phyloP scores from a whole-genome alignment of 2,329 filamentous ascomycete species.

The Verticillium dahliae region DNA sequence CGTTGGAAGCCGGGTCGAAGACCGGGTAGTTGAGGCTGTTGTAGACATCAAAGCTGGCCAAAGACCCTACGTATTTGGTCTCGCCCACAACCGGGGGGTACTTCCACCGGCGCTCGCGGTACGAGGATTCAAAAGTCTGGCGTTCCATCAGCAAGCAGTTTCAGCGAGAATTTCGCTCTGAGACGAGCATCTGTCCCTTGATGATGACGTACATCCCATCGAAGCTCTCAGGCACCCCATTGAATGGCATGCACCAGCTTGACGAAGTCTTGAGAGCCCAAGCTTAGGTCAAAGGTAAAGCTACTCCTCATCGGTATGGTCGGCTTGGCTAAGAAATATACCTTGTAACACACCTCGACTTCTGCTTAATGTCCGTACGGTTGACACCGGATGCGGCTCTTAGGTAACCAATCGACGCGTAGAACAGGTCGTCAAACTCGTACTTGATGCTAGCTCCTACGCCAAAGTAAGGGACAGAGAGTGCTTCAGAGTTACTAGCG shows the following conservation, averaged over 20 bases:
- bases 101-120: conserved; percentile 31
- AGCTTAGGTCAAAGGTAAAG: conserved; percentile 10
- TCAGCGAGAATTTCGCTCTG: too few species aligned
- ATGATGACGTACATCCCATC: conserved; percentile 6
- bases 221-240: conserved; percentile 15
- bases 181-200: too few species aligned
- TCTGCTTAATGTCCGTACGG: conserved; percentile 4
- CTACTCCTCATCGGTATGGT: neutral
- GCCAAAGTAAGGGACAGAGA: conserved; percentile 24
- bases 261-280: conserved; percentile 12
- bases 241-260: conserved; percentile 11
- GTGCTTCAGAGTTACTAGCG: conserved; percentile 21
- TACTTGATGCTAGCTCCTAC: conserved; percentile 14
- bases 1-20: conserved; percentile 14
- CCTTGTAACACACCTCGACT: neutral
- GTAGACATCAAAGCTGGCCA: conserved; percentile 16
- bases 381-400: conserved; percentile 4
- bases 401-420: conserved; percentile 7
- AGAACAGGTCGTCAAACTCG: conserved; percentile 13
- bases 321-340: neutral
- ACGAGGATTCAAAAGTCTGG: conserved; percentile 29
- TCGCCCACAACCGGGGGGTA: conserved; percentile 32
- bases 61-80: conserved; percentile 33
- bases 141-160: too few species aligned
- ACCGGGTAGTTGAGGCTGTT: conserved; percentile 5